phyloP scores from a whole-genome alignment of 2,329 filamentous ascomycete genomes.

The Metarhizium sp. region DNA sequence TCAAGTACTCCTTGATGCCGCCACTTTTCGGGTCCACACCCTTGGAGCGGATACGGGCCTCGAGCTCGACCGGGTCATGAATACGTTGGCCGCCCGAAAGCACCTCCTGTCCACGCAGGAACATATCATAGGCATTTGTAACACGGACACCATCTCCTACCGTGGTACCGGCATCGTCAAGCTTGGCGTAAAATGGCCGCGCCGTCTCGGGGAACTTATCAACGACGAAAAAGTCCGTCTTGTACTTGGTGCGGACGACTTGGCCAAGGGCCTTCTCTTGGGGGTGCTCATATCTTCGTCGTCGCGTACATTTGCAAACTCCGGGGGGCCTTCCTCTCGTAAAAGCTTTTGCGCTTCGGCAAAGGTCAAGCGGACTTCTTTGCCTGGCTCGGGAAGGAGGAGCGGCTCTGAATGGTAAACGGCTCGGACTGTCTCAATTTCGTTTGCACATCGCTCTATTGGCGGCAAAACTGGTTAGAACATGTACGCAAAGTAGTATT shows the following conservation, averaged over 20 bases:
- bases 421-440: conserved; percentile 63
- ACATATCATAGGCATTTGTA: conserved; percentile 69
- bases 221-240: conserved; percentile 92
- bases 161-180: conserved; percentile 48
- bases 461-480: neutral
- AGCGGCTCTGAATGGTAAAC: conserved; percentile 73
- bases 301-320: conserved; percentile 59
- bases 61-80: conserved; percentile 66
- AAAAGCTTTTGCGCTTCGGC: conserved; percentile 70
- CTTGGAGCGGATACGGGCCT: conserved; percentile 66
- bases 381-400: conserved; percentile 63
- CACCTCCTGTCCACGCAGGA: conserved; percentile 88
- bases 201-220: conserved; percentile 79
- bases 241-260: conserved; percentile 78
- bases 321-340: conserved; percentile 60
- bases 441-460: conserved; percentile 47
- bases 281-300: conserved; percentile 70
- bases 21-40: conserved; percentile 67
- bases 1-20: conserved; percentile 84
- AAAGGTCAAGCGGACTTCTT: conserved; percentile 69
- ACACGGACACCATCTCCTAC: conserved; percentile 46
- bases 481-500: neutral
- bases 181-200: conserved; percentile 58
- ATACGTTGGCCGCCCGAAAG: conserved; percentile 89
- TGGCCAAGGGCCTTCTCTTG: conserved; percentile 85